Evolutionary conservation across 768 basidiomycete genomes (phyloP), one percentile per base, ranked within the genome.

Genomic region (Dacryopinax spathularia): DNA sequence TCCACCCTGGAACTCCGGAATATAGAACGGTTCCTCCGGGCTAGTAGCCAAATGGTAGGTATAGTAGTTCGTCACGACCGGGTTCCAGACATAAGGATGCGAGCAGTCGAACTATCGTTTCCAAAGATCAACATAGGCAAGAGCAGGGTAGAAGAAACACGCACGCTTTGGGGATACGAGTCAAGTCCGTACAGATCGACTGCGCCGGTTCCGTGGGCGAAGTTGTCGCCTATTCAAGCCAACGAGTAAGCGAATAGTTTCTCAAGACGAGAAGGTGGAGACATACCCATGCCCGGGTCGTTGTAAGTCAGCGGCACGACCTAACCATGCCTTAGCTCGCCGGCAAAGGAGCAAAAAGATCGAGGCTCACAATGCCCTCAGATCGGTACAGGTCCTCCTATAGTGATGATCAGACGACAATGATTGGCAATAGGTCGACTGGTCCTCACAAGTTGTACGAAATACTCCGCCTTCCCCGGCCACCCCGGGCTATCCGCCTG

Each of bases 101-200:
- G 87, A 87, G 70, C 89, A 91, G 68, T 91, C 89, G 68, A 89
- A 91, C 0, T 80, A 77, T 76, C 90, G 87, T 0, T 88, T 87
- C 65, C 90, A 90, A 0, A 82, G 79, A 68, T 89, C 18, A 64
- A 84, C 69, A 16, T 7, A 13, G 82, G 81, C 63, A 31, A 37
- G 33, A 1, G 56, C 63, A 33, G 56, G 68, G 22, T 68, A 68
- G 48, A 34, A n/a, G 31, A 16, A 20, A 16, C n/a, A 44, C 20
- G 15, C 18, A 34, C 31, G 18, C 43, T 41, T 34, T 65, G 64
- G 18, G 65, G 65, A 34, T 64, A 68, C 13, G 56, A 68, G 41
- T 68, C 73, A 13, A 69, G 63, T 22, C 88, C 88, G 68, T 88
- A 85, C 33, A 88, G 80, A 71, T 90, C 88, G 3, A 87, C 87